phyloP scores from a whole-genome alignment of 2,329 filamentous ascomycete genomes.

The Mariannaea elegans region DNA sequence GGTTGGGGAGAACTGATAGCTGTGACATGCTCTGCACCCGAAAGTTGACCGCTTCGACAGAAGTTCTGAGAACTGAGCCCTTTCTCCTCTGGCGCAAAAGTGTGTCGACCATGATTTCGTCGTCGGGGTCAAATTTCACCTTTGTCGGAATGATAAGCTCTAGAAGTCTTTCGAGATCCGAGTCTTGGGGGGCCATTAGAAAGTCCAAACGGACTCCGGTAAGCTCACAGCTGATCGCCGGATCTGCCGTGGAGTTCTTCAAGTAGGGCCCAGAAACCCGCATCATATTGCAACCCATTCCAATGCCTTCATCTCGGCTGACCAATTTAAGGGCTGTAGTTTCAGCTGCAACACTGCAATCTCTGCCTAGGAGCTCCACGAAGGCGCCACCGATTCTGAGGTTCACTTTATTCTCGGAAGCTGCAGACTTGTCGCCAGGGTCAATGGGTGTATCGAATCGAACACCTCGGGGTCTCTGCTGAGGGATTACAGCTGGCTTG shows the following conservation, averaged over 20 bases:
- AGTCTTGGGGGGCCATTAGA: constrained; percentile 75
- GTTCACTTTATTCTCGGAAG: constrained; percentile 74
- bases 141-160: constrained; percentile 91
- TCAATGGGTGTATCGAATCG: constrained; percentile 64
- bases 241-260: constrained; percentile 59
- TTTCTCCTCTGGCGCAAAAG: constrained; percentile 86
- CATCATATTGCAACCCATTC: constrained; percentile 79
- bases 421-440: constrained; percentile 56
- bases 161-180: constrained; percentile 82
- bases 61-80: constrained; percentile 80
- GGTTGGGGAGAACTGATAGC: constrained; percentile 71
- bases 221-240: constrained; percentile 71
- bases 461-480: constrained; percentile 63
- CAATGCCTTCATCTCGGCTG: constrained; percentile 76
- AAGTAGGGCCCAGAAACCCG: constrained; percentile 76
- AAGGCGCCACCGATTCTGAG: constrained; percentile 78
- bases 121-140: constrained; percentile 85
- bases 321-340: constrained; percentile 86
- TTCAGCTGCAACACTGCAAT: constrained; percentile 77
- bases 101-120: constrained; percentile 95
- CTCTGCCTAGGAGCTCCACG: constrained; percentile 80
- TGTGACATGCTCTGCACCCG: constrained; percentile 70
- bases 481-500: constrained; percentile 49
- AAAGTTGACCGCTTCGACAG: constrained; percentile 70
- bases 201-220: constrained; percentile 77